Base-by-base conservation (phyloP, 257 asterid genomes). In the Solanum dulcamara region DNA sequence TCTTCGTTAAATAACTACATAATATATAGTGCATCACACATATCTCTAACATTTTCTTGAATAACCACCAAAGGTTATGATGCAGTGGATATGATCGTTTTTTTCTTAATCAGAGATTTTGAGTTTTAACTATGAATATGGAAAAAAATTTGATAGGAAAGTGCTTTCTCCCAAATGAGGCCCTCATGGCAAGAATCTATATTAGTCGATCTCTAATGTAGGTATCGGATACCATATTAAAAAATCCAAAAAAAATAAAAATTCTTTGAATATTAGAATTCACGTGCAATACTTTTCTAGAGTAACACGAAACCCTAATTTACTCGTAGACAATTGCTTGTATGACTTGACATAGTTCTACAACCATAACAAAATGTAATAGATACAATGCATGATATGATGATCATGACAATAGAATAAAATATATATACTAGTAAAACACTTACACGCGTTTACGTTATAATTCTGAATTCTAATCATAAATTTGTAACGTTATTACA, bases 231-330 rank as follows among this genome's bases (percentile, higher is more conserved):
- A 55, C 2, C 26, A 20, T 3, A 55, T 20, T 2, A 20, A 20
- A 55, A 51, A 55, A 8, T 0, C 5, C 4, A 9, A 51, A 51
- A 3, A 20, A 55, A 55, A 59, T n/a, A n/a, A n/a, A n/a, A n/a
- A n/a, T n/a, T 7, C 30, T 64, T 75, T 79, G 83, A 48, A 79
- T 28, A 10, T 79, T 79, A 79, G 64, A 79, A 48, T 48, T 48
- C 83, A 79, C 83, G 83, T 79, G 83, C 83, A 30, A 10, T 79
- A 5, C 20, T 79, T 79, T 46, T 79, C 28, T 48, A 9, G 66
- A 26, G 44, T 79, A 18, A 12, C 83, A 48, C 83, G 83, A 79
- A 79, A 79, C 64, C 83, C 44, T 79, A 48, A 79, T 79, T 79
- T 17, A 48, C 4, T 79, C 30, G 83, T 18, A 17, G 0, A 32